Percentiles rank a stretch among this genome's conserved stretches.
These are phyloP conservation scores for Kuraishia hungarica DNA, from an alignment of 805 yeast species.

Conservation along the genomic window DNA sequence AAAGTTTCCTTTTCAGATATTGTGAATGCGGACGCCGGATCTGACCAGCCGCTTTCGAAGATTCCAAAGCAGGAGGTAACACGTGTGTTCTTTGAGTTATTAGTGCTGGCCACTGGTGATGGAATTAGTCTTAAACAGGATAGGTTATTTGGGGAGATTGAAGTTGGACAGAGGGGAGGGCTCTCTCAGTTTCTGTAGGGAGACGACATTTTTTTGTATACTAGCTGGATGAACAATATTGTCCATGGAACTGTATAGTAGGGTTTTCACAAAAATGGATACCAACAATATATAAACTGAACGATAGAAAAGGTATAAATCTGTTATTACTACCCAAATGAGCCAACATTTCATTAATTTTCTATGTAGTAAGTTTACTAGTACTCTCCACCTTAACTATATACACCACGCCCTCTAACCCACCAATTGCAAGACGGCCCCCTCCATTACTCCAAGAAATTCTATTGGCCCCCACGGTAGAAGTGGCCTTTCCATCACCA, in stretches of 20 bases:
- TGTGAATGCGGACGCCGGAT: conserved; percentile 26
- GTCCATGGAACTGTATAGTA: background rate
- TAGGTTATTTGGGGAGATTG: conserved; percentile 50
- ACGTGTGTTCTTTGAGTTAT: conserved; percentile 69
- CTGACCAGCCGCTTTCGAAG: conserved; percentile 24
- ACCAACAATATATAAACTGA: no score
- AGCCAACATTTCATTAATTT: no score
- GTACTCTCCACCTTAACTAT: background rate
- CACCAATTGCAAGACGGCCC: conserved; percentile 12
- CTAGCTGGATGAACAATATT: background rate
- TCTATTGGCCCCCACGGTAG: conserved; percentile 4
- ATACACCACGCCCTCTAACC: conserved; percentile 5
- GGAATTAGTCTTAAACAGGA: conserved; percentile 58
- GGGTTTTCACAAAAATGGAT: background rate
- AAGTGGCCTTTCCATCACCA: conserved; percentile 8
- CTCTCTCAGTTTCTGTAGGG: conserved; percentile 1
- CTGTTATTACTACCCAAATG: no score
- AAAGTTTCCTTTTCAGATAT: conserved; percentile 28
- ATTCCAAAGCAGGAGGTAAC: conserved; percentile 53
- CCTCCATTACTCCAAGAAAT: conserved; percentile 5
- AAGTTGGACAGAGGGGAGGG: conserved; percentile 19
- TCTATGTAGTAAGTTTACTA: background rate
- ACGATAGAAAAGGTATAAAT: no score
- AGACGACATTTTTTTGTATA: background rate
- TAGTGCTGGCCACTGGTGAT: conserved; percentile 74